Evolutionary conservation across 1,284 basidiomycete species (phyloP).

Genomic region (Cryptococcus amylolentus): DNA sequence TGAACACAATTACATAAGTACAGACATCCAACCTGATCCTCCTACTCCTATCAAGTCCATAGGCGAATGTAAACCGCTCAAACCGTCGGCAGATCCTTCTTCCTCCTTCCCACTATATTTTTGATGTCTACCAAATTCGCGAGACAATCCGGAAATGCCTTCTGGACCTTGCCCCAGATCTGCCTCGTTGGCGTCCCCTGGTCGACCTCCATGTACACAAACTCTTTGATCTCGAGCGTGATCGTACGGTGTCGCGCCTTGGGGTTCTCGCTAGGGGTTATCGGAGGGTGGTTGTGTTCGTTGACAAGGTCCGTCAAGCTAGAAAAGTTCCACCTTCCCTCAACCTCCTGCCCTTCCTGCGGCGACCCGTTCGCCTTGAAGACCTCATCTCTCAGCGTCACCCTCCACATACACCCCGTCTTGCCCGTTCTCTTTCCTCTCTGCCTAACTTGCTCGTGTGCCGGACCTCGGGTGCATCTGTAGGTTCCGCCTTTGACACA

Average conservation of each 20-base stretch:
- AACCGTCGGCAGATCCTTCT: background rate
- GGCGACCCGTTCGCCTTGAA: background rate
- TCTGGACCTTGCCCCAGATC: background rate
- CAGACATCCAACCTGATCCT: no score
- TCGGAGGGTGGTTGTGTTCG: conserved; percentile 1
- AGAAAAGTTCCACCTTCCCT: background rate
- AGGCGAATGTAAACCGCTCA: background rate
- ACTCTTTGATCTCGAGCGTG: background rate
- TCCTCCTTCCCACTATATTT: background rate
- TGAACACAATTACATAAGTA: no score
- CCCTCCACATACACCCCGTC: background rate
- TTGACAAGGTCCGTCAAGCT: background rate
- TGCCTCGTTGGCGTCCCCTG: background rate
- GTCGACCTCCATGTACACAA: background rate
- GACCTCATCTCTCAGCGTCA: background rate
- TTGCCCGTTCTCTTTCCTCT: background rate
- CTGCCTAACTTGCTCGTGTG: background rate
- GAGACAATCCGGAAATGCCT: background rate
- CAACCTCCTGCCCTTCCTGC: background rate
- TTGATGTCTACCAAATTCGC: background rate
- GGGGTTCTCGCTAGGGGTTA: background rate
- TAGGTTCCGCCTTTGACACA: background rate
- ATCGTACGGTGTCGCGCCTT: background rate
- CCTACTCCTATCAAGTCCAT: no score
- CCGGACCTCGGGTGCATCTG: background rate